Evolutionary conservation across 1,284 basidiomycete genomes (phyloP).

Genomic region (Puccinia polysora): DNA sequence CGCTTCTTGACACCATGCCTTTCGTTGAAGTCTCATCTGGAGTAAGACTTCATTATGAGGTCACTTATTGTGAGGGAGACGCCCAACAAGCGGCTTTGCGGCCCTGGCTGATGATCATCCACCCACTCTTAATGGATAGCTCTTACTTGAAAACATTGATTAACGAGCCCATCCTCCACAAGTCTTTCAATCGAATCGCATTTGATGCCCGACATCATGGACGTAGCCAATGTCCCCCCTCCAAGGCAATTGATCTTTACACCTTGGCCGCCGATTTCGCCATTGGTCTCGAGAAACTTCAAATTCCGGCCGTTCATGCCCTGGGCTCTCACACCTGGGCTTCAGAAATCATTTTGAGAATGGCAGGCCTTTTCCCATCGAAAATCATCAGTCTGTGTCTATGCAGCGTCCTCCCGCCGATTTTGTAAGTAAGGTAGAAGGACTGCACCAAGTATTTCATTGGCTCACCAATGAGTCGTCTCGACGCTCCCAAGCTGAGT

Average conservation of each 20-base stretch:
- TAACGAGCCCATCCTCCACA: neutral
- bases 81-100: too few relatives aligned
- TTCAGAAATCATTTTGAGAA: constrained; percentile 18
- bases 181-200: constrained; percentile 8
- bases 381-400: constrained; percentile 13
- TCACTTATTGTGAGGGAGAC: neutral
- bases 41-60: constrained; percentile 19
- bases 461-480: neutral
- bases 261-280: constrained; percentile 29
- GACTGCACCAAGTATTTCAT: too few relatives aligned
- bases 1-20: too few relatives aligned
- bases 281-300: constrained; percentile 1
- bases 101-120: constrained; percentile 29
- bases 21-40: constrained; percentile 4
- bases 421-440: neutral
- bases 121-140: constrained; percentile 16
- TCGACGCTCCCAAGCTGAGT: neutral
- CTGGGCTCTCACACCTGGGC: constrained; percentile 18
- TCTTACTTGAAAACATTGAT: neutral
- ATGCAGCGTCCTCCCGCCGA: neutral
- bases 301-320: constrained; percentile 18
- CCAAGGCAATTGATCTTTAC: neutral
- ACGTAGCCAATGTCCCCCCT: neutral
- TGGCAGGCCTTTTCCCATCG: constrained; percentile 10
- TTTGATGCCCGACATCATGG: constrained; percentile 30